Evolutionary conservation across 805 yeast genomes (phyloP), one percentile per base, ranked within the genome.

Genomic region (Yarrowia porcina): DNA sequence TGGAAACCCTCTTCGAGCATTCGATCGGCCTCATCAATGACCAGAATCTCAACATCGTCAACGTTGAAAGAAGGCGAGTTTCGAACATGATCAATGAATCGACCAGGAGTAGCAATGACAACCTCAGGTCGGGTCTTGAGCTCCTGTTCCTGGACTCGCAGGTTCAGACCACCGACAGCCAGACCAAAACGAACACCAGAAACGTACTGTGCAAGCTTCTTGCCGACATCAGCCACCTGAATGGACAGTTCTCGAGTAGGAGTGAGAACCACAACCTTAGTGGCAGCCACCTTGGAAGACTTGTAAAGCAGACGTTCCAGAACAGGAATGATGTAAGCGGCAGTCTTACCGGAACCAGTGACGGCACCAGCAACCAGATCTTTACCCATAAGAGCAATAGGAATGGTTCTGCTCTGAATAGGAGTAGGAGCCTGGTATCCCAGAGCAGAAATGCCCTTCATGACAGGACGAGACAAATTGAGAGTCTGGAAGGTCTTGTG

Each of bases 1-100:
- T 92, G 97, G 83, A 94, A 94, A 72, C 99, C 99, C 76, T 94
- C 99, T 74, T 94, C 99, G 69, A 94, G 82, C 98, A 94, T 94
- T 79, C 99, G 86, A 81, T 94, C 99, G 65, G 99, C 99, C 79
- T 94, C 99, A 79, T 94, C 99, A 68, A 94, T 82, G 30, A 94
- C 96, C 69, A 94, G 79, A 61, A 94, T 89, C 77, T 94, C 99
- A 56, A 94, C 94, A 33, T 86, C 81, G 68, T 94, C 98, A 52
- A 91, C 96, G 54, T 85, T 84, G 74, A 94, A 94, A 60, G 94
- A 87, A 8, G 97, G 90, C 7, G 98, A 92, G 77, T 94, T 94
- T 72, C 98, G 82, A 63, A 94, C 84, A 76, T 94, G 99, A 75
- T 94, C 99, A 71, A 94, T 94, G 68, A 94, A 87, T 79, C 99